Conservation (phyloP, 257 asterid species). For the Ilex asprella region DNA sequence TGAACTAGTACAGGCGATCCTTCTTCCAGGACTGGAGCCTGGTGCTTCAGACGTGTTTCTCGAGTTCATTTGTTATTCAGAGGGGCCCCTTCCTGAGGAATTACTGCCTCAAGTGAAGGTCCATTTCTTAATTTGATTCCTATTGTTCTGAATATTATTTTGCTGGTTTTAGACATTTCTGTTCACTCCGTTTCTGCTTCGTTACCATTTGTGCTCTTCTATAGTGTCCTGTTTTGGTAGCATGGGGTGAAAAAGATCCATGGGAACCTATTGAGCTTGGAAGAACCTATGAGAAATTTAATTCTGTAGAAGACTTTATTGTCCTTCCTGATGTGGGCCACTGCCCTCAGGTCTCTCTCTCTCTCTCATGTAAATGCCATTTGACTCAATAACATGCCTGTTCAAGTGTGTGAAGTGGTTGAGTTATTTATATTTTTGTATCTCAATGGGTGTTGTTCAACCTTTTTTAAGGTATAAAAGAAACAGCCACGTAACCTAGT, state of each 20-base stretch:
- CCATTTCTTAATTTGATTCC: slow-evolving; percentile 2
- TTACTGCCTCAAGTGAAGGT: slow-evolving; percentile 88
- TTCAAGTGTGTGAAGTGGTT: too few species aligned
- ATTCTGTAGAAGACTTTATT: slow-evolving; percentile 69
- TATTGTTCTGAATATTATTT: background rate
- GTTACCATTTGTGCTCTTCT: background rate
- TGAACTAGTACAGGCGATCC: slow-evolving; percentile 74
- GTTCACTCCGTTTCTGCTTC: background rate
- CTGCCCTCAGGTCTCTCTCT: slow-evolving; percentile 81
- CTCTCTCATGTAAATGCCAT: background rate
- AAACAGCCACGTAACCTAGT: background rate
- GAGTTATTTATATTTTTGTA: background rate
- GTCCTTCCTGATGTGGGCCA: slow-evolving; percentile 89
- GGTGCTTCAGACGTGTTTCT: slow-evolving; percentile 97
- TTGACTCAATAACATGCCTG: too few species aligned
- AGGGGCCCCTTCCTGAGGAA: slow-evolving; percentile 94
- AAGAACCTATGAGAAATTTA: slow-evolving; percentile 55
- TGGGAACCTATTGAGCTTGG: slow-evolving; percentile 98
- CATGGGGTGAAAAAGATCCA: slow-evolving; percentile 97
- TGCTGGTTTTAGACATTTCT: background rate
- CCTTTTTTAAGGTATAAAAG: background rate
- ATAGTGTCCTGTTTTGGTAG: slow-evolving; percentile 89
- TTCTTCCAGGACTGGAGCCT: slow-evolving; percentile 84
- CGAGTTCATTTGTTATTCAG: slow-evolving; percentile 94
- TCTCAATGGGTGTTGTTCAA: background rate